Base-by-base conservation (phyloP, 2,329 filamentous ascomycete species). In the Diaporthe longicolla region DNA sequence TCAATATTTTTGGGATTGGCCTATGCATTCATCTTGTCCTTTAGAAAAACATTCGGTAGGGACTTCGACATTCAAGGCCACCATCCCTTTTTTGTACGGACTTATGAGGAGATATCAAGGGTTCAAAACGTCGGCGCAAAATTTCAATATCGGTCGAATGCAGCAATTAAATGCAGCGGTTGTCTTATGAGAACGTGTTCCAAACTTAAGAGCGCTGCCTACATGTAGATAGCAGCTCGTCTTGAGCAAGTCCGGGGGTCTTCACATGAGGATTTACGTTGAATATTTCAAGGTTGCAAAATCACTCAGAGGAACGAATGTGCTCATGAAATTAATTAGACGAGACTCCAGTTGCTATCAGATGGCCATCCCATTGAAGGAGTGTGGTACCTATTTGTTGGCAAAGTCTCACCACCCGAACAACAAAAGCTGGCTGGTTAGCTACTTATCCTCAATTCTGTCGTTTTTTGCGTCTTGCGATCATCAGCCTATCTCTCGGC, bases 391-490 rank as follows among this genome's bases (percentile, higher is more conserved):
- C 59, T 63, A 48, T 32, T 43, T 59, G 58, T 58, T 71, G 71
- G 35, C 37, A 58, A 54, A 65, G 32, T 45, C 43, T 66, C 65
- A 71, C 58, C 45, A 52, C 61, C 61, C 70, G 54, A 71, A 54
- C 50, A 68, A 54, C 63, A 54, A 68, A 54, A 66, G 61, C 43
- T 50, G 19, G 21, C 61, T 63, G 21, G 32, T 29, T 58, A 48
- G 9, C 59, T n/a, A 45, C n/a, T 9, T 21, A 29, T n/a, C 71
- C 24, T 29, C 19, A 13, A 29, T 40, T 40, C 32, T 69, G 50
- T 71, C 71, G 54, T 48, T 70, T 69, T 68, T 75, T 72, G 61
- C 68, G n/a, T 74, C 68, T 75, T 74, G 74, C 72, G 68, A 74
- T 68, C 74, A 43, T 45, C 59, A 29, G 43, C 32, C 29, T 65